phyloP scores from a whole-genome alignment of 2,329 filamentous ascomycete genomes.

The Didymella glomerata region DNA sequence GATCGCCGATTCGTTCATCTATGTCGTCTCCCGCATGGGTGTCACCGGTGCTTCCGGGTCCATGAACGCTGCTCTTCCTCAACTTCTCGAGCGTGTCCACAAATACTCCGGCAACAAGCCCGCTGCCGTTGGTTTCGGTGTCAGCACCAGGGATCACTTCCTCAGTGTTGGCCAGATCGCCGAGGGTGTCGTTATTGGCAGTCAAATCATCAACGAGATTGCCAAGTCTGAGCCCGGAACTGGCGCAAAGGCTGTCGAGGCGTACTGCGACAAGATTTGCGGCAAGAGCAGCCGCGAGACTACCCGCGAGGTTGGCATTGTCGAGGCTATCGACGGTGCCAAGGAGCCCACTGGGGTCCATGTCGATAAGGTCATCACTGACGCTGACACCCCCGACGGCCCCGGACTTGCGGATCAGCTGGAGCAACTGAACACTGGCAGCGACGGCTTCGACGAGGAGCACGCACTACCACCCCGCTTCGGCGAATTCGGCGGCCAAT shows the following conservation, averaged over 20 bases:
- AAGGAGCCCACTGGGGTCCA: conserved; percentile 70
- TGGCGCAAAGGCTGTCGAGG: conserved; percentile 76
- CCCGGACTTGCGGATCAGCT: conserved; percentile 83
- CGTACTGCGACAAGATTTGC: conserved; percentile 82
- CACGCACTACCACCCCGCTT: conserved; percentile 81
- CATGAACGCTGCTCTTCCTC: conserved; percentile 81
- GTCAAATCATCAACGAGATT: conserved; percentile 88
- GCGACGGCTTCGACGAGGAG: conserved; percentile 40
- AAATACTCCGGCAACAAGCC: conserved; percentile 90
- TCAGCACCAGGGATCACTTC: conserved; percentile 95
- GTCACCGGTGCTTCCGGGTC: conserved; percentile 90
- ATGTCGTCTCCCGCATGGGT: conserved; percentile 96
- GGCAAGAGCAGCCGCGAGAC: conserved; percentile 62
- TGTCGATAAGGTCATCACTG: conserved; percentile 73
- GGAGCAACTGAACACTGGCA: conserved; percentile 75
- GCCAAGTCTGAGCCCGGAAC: conserved; percentile 72
- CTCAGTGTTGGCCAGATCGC: conserved; percentile 81
- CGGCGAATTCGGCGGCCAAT: conserved; percentile 95
- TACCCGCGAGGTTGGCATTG: conserved; percentile 73
- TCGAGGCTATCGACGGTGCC: conserved; percentile 71
- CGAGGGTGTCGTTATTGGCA: conserved; percentile 96
- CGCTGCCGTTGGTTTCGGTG: conserved; percentile 92
- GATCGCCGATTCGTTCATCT: conserved; percentile 98
- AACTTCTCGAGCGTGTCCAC: conserved; percentile 85
- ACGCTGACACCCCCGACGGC: conserved; percentile 63